Evolutionary conservation across 192 early-diverging fungal species (phyloP).

Genomic region (Umbelopsis vinacea): DNA sequence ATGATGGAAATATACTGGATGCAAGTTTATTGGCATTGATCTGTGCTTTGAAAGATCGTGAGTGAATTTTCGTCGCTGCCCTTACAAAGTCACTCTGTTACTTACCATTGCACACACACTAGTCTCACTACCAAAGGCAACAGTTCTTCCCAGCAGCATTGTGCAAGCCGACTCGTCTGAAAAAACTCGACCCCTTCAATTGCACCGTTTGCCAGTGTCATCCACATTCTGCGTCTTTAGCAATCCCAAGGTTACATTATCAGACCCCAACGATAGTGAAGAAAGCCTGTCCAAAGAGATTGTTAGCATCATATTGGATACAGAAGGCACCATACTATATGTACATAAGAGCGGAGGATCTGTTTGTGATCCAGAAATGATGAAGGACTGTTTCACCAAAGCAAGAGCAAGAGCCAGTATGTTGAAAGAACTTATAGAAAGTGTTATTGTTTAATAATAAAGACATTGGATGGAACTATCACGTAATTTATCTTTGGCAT

Average conservation of each 20-base stretch:
- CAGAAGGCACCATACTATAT: slow-evolving; percentile 55
- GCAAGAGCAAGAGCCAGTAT: slow-evolving; percentile 53
- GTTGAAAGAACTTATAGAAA: slow-evolving; percentile 27
- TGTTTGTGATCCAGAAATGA: slow-evolving; percentile 40
- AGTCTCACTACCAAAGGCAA: slow-evolving; percentile 76
- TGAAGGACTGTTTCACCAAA: slow-evolving; percentile 49
- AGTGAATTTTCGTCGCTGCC: background rate
- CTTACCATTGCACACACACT: background rate
- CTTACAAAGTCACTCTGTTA: background rate
- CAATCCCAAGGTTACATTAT: slow-evolving; percentile 50
- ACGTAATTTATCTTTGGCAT: background rate
- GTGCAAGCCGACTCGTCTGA: slow-evolving; percentile 60
- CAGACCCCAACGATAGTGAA: slow-evolving; percentile 77
- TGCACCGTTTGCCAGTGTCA: slow-evolving; percentile 56
- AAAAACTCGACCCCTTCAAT: slow-evolving; percentile 44
- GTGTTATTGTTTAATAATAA: slow-evolving; percentile 15
- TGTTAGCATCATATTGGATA: slow-evolving; percentile 64
- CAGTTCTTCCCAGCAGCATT: slow-evolving; percentile 67
- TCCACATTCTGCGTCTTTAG: slow-evolving; percentile 73
- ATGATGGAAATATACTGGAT: slow-evolving; percentile 91
- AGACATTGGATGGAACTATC: background rate
- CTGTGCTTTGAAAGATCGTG: slow-evolving; percentile 78
- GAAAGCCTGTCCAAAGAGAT: slow-evolving; percentile 58
- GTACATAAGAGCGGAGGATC: slow-evolving; percentile 64
- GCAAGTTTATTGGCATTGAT: slow-evolving; percentile 79